Conservation (phyloP, 768 basidiomycete genomes). For the Rhodotorula taiwanensis region DNA sequence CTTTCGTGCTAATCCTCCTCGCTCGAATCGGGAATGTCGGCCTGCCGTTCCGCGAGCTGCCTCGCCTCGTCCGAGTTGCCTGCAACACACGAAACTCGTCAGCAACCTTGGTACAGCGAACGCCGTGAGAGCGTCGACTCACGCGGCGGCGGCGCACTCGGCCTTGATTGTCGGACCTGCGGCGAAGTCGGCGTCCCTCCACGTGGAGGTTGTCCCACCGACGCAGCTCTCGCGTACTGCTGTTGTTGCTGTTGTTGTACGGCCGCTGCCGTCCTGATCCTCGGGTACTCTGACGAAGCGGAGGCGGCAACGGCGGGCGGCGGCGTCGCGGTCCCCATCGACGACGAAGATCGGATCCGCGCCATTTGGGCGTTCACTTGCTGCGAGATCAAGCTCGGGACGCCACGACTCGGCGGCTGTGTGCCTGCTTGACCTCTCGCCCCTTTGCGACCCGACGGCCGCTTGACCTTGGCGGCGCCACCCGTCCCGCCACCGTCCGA, state of each 20-base stretch:
- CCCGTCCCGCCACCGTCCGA: neutral
- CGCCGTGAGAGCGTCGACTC: no score
- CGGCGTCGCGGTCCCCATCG: neutral
- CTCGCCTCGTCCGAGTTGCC: neutral
- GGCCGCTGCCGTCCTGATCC: constrained; percentile 1
- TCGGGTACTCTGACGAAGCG: neutral
- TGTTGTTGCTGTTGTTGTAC: constrained; percentile 3
- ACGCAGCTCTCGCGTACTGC: no score
- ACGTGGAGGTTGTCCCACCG: no score
- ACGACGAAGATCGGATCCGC: neutral
- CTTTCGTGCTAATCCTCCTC: constrained; percentile 13
- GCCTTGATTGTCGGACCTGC: no score
- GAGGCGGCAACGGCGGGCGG: neutral
- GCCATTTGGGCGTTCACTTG: constrained; percentile 1
- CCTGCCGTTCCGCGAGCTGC: constrained; percentile 1
- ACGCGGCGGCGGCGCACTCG: no score
- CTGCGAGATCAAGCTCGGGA: neutral
- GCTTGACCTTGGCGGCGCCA: neutral
- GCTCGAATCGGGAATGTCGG: constrained; percentile 11
- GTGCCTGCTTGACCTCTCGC: no score
- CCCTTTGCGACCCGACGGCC: no score
- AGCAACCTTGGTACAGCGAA: no score
- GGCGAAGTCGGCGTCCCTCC: no score
- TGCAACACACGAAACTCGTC: neutral
- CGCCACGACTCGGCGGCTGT: neutral